phyloP scores from a whole-genome alignment of 495 filamentous ascomycete genomes.

The Chaetomidium leptoderma region DNA sequence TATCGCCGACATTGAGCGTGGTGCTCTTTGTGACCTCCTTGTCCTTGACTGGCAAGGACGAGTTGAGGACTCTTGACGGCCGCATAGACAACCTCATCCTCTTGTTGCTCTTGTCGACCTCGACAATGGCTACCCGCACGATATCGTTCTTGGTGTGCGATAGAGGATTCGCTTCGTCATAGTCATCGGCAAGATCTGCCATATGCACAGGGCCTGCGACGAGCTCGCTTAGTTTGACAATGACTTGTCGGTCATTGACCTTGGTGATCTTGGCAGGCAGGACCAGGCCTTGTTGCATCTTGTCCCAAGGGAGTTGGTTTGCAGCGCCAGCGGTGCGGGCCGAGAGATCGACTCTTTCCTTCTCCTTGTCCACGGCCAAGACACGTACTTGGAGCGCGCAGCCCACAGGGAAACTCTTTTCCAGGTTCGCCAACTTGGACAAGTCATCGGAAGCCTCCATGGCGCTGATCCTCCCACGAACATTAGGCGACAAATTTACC shows the following conservation, averaged over 20 bases:
- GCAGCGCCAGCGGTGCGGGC: conserved; percentile 55
- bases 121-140: conserved; percentile 73
- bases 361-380: conserved; percentile 64
- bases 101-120: conserved; percentile 79
- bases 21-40: conserved; percentile 63
- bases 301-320: conserved; percentile 58
- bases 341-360: conserved; percentile 75
- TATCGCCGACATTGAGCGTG: conserved; percentile 71
- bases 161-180: conserved; percentile 58
- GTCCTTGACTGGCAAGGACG: conserved; percentile 76
- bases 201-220: conserved; percentile 71
- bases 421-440: conserved; percentile 65
- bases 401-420: conserved; percentile 82
- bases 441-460: conserved; percentile 85
- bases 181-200: conserved; percentile 82
- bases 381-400: conserved; percentile 78
- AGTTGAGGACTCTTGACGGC: conserved; percentile 83
- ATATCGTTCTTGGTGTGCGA: conserved; percentile 75
- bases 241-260: conserved; percentile 72
- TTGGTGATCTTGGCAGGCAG: conserved; percentile 80
- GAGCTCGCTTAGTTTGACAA: conserved; percentile 76
- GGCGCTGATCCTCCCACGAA: conserved; percentile 73
- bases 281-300: conserved; percentile 70
- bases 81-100: conserved; percentile 74
- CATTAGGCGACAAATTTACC: conserved; percentile 86